phyloP scores from a whole-genome alignment of 2,329 filamentous ascomycete genomes.

The Pyrenophora teres region DNA sequence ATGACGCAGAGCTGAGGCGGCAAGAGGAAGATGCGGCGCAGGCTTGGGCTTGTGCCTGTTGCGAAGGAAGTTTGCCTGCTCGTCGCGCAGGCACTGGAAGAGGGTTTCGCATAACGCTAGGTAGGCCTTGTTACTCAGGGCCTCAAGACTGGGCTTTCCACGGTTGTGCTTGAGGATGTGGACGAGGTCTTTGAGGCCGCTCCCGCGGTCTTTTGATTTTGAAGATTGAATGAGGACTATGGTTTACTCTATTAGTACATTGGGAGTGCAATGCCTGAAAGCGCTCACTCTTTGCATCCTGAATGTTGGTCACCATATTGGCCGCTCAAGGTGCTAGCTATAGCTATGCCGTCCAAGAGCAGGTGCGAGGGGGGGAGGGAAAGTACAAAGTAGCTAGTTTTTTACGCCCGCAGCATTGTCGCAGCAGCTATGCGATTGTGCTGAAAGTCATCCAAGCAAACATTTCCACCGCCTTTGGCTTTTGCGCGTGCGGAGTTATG shows the following conservation, averaged over 20 bases:
- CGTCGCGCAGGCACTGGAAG: constrained; percentile 69
- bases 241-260: neutral
- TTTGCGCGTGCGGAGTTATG: constrained; percentile 21
- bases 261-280: constrained; percentile 13
- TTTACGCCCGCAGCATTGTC: neutral
- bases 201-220: constrained; percentile 50
- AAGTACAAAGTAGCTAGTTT: neutral
- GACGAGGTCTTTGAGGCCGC: constrained; percentile 61
- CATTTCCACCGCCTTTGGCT: neutral
- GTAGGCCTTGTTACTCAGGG: constrained; percentile 75
- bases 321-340: constrained; percentile 7
- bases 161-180: constrained; percentile 61
- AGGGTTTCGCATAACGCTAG: constrained; percentile 80
- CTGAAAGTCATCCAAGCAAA: neutral
- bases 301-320: constrained; percentile 40
- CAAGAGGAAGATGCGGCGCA: constrained; percentile 64
- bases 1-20: constrained; percentile 72
- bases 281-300: constrained; percentile 43
- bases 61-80: constrained; percentile 67
- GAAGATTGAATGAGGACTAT: constrained; percentile 39
- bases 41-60: constrained; percentile 51
- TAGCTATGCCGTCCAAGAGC: constrained; percentile 8
- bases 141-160: constrained; percentile 47
- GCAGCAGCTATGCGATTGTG: constrained; percentile 5
- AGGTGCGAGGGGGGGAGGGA: neutral